These are phyloP conservation scores for Sporisorium reilianum DNA, from an alignment of 1,284 basidiomycete genomes.

Conservation along the genomic window DNA sequence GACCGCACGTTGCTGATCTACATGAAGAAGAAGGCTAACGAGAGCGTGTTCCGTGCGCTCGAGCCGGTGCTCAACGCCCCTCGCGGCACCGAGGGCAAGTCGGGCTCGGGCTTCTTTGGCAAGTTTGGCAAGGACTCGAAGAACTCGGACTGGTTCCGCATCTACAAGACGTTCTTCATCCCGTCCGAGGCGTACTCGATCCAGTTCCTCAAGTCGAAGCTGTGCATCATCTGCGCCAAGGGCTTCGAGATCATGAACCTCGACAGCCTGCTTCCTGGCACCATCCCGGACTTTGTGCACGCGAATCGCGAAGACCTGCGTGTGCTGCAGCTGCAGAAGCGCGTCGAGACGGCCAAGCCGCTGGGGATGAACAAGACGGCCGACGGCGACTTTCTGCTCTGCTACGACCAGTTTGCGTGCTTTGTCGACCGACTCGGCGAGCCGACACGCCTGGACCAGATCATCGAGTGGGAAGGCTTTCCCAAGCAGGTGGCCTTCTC, in stretches of 20 bases:
- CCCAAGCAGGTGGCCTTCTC: constrained; percentile 79
- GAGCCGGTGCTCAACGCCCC: constrained; percentile 90
- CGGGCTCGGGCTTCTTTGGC: constrained; percentile 75
- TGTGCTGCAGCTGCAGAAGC: constrained; percentile 79
- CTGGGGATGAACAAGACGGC: constrained; percentile 90
- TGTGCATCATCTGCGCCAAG: constrained; percentile 89
- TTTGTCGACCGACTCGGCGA: constrained; percentile 72
- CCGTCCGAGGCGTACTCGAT: constrained; percentile 88
- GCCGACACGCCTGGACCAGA: constrained; percentile 74
- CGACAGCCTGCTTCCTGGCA: constrained; percentile 80
- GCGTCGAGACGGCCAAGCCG: constrained; percentile 82
- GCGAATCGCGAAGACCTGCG: constrained; percentile 77
- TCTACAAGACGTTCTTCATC: constrained; percentile 91
- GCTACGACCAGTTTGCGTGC: constrained; percentile 91
- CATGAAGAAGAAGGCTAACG: constrained; percentile 91
- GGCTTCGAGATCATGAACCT: constrained; percentile 96
- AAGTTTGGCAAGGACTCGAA: constrained; percentile 80
- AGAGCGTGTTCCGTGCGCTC: constrained; percentile 91
- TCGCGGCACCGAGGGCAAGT: constrained; percentile 76
- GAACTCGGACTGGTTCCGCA: constrained; percentile 90
- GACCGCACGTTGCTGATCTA: constrained; percentile 90
- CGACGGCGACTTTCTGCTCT: constrained; percentile 86
- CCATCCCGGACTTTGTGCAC: constrained; percentile 77
- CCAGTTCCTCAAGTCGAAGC: constrained; percentile 88
- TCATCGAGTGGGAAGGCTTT: constrained; percentile 95